A percentile compares a stretch with the other conserved stretches of the same genome.
phyloP scores from a whole-genome alignment of 2,329 filamentous ascomycete genomes.

The Pseudogymnoascus sp. region DNA sequence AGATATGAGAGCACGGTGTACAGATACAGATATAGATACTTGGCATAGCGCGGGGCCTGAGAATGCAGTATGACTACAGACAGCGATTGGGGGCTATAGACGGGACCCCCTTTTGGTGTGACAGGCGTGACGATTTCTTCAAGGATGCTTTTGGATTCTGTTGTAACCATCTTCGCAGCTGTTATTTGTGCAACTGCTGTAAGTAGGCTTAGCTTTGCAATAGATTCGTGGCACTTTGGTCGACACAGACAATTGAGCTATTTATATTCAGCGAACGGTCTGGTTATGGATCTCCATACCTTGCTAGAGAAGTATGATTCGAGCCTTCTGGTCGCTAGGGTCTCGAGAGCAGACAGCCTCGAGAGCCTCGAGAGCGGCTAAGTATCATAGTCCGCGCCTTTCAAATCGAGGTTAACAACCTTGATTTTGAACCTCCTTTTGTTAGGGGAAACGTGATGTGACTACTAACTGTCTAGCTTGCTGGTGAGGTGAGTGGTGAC shows the following conservation, averaged over 20 bases:
- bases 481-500: no score
- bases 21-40: background rate
- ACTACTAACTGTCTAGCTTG: no score
- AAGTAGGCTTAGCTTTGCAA: background rate
- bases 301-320: conserved; percentile 91
- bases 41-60: background rate
- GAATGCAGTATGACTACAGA: conserved; percentile 1
- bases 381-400: no score
- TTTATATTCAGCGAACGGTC: conserved; percentile 5
- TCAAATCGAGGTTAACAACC: no score
- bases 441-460: no score
- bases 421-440: no score
- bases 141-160: background rate
- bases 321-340: conserved; percentile 81
- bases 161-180: background rate
- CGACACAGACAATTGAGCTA: background rate
- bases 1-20: conserved; percentile 10
- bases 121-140: background rate
- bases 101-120: background rate
- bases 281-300: conserved; percentile 35
- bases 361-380: no score
- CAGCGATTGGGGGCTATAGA: background rate
- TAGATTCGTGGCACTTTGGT: background rate
- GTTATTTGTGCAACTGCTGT: background rate
- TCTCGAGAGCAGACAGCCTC: conserved; percentile 63